Evolutionary conservation across 2,329 filamentous ascomycete genomes (phyloP), one percentile per base, ranked within the genome.

Genomic region (Neopestalotiopsis sp.): DNA sequence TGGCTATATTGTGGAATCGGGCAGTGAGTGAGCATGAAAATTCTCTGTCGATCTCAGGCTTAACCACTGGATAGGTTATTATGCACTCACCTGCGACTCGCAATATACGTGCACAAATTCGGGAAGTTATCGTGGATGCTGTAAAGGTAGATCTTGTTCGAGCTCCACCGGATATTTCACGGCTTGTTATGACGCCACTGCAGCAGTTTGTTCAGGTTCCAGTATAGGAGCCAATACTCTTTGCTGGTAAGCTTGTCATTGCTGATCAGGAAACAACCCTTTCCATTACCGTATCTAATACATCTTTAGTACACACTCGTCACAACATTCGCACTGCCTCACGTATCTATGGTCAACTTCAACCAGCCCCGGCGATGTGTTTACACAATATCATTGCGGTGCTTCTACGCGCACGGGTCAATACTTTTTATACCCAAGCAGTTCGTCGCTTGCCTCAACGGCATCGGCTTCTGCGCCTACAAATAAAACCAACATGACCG

Each of bases 341-440:
- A 74, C 70, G 5, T 74, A 73, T 65, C 66, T 73, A 14, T 75
- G 71, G 71, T 71, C 73, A 6, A 73, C 73, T 5, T 64, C 69
- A 4, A 70, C 61, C 7, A 70, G 71, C 4, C 73, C 73, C 3
- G 72, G 71, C 24, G 42, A 66, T 12, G 49, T 72, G 3, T 87
- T 72, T 67, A 73, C 69, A 6, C 57, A 74, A 34, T 73, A 67
- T 64, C 69, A 70, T 57, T 75, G 73, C 68, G 67, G 72, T 61
- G 64, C 65, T 30, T 62, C 70, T n/a, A 56, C 32, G 2, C 71
- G 67, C 61, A 66, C 73, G 3, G 72, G 68, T 13, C 61, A 69
- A 38, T 67, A 68, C 40, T 68, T 71, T 30, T 64, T 72, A 4
- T n/a, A 64, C 2, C 66, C 73, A 20, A 66, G 32, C 66, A 56